Evolutionary conservation across 2,329 filamentous ascomycete genomes (phyloP), one percentile per base, ranked within the genome.

Genomic region (Lecanoromycetidae sp.): DNA sequence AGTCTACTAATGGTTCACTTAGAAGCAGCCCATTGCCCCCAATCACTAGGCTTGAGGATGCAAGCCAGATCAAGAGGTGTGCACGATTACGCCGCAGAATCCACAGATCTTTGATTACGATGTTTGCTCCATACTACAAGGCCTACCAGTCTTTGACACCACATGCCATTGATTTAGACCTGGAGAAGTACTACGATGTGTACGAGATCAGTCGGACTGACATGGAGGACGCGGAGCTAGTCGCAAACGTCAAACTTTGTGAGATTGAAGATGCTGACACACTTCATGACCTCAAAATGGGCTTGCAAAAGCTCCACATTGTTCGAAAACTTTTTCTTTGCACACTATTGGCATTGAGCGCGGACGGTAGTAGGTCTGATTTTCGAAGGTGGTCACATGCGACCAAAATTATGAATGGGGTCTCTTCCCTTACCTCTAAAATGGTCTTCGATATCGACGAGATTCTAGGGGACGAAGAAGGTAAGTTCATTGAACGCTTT

Each of bases 121-220:
- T 84, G 44, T 77, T 94, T 33, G 74, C 80, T 35, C 75, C 76
- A 19, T 87, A 88, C 57, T 77, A 80, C 44, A 77, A 84, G 55
- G 79, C 83, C 10, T 82, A 80, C 52, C 70, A 73, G 33, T 71
- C 72, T 3, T 70, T 96, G 17, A 81, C 81, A 59, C 76, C 75
- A 1, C 78, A 94, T 46, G 79, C 88, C 1, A 80, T 88, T 60
- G 77, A 84, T 58, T 76, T 83, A 40, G 85, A 94, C 58, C 68
- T 98, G 35, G 87, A 94, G 57, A 91, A 87, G 64, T 94, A 94
- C 61, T 84, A 91, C 57, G 90, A 96, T 59, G 83, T 90, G 51
- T 88, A 90, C 60, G 84, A 88, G 55, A 78, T 90, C 51, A 84
- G 77, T 52, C 75, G 81, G 48, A 41, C 39, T 23, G 51, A 55